Conservation (phyloP, 305 asterid species). For the Fraxinus paxiana region DNA sequence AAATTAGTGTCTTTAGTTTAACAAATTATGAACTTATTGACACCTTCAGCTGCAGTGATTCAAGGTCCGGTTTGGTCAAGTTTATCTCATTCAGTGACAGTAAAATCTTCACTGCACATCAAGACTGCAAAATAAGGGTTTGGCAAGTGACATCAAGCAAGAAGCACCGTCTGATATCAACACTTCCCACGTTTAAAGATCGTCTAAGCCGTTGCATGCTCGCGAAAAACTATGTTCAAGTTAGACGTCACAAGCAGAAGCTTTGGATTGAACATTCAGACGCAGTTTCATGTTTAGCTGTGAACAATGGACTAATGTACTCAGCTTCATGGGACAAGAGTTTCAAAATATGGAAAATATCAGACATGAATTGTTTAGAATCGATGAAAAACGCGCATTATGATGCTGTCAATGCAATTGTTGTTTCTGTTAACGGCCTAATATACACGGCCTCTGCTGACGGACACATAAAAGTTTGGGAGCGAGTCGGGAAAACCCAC, state of each 20-base stretch:
- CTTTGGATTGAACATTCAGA: constrained; percentile 65
- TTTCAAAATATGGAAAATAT: constrained; percentile 48
- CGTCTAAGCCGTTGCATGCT: constrained; percentile 32
- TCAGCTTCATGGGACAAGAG: constrained; percentile 63
- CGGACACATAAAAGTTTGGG: constrained; percentile 52
- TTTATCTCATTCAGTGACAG: constrained; percentile 36
- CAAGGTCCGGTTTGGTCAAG: constrained; percentile 44
- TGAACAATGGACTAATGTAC: constrained; percentile 35
- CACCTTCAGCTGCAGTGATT: constrained; percentile 34
- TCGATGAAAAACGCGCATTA: constrained; percentile 44
- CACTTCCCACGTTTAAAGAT: constrained; percentile 58
- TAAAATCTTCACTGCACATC: constrained; percentile 58
- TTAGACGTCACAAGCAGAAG: constrained; percentile 49
- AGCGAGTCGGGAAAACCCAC: constrained; percentile 18
- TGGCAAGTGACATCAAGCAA: constrained; percentile 32
- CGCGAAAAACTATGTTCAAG: constrained; percentile 48
- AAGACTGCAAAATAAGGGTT: constrained; percentile 61
- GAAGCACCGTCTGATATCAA: constrained; percentile 37
- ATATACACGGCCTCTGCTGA: constrained; percentile 61
- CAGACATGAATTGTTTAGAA: constrained; percentile 39
- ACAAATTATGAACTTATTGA: constrained; percentile 22
- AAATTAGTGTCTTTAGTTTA: constrained; percentile 39
- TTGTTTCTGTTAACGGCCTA: constrained; percentile 25
- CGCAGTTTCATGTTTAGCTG: constrained; percentile 49
- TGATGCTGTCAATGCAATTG: constrained; percentile 57